Evolutionary conservation across 306 rosid species (phyloP).

Genomic region (Vigna reflexopilosa): DNA sequence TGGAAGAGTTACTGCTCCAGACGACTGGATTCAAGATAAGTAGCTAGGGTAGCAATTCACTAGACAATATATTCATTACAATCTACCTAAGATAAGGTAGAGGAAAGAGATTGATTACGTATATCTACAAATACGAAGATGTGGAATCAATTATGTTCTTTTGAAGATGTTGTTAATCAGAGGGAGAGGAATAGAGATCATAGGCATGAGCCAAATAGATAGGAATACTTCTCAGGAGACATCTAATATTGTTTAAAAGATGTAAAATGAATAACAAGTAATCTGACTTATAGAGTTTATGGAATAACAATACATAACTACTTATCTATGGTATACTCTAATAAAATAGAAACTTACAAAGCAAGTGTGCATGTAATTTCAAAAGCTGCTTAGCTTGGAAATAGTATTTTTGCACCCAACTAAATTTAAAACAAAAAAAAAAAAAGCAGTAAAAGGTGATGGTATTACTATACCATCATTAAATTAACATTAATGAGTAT

Average conservation of each 20-base stretch:
- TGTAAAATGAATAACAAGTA: too few relatives aligned
- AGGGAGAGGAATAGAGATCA: too few relatives aligned
- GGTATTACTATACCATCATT: constrained; percentile 4
- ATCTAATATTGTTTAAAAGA: too few relatives aligned
- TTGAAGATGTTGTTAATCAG: background rate
- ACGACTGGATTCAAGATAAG: constrained; percentile 16
- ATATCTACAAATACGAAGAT: constrained; percentile 4
- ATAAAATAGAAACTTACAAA: too few relatives aligned
- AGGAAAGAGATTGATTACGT: constrained; percentile 15
- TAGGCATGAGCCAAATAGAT: too few relatives aligned
- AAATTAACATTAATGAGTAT: constrained; percentile 6
- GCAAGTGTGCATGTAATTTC: background rate
- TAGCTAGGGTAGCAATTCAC: constrained; percentile 13
- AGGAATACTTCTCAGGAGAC: too few relatives aligned
- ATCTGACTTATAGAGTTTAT: too few relatives aligned
- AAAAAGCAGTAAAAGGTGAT: background rate
- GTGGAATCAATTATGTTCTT: background rate
- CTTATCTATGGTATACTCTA: too few relatives aligned
- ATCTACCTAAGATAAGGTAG: background rate
- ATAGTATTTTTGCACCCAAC: constrained; percentile 15
- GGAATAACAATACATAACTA: too few relatives aligned
- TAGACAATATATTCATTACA: background rate
- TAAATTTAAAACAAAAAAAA: background rate
- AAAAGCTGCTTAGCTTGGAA: constrained; percentile 2
- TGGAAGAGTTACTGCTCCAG: constrained; percentile 22